phyloP scores from a whole-genome alignment of 129 eudicot genomes.

The Flaveria sonorensis region DNA sequence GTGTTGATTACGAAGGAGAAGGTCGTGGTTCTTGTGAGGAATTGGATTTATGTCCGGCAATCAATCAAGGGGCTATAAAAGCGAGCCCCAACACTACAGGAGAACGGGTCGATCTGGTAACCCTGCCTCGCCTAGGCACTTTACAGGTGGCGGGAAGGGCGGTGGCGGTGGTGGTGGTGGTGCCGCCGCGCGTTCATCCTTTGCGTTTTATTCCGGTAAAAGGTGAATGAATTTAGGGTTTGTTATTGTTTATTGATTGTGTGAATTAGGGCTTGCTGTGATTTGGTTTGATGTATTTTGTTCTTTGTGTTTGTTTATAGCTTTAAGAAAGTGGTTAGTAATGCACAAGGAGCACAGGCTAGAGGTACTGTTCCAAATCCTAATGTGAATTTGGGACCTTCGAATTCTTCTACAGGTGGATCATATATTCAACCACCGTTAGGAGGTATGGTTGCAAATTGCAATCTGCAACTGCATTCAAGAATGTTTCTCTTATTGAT shows the following conservation, averaged over 20 bases:
- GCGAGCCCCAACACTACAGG: conserved; percentile 60
- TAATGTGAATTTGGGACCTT: conserved; percentile 31
- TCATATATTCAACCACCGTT: conserved; percentile 27
- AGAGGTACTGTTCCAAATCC: conserved; percentile 30
- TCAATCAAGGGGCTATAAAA: conserved; percentile 65
- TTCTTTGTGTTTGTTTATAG: conserved; percentile 29
- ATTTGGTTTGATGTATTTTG: conserved; percentile 12
- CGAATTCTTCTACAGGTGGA: conserved; percentile 37
- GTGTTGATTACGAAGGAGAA: background rate
- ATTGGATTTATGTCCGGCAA: conserved; percentile 72
- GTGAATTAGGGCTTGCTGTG: conserved; percentile 35
- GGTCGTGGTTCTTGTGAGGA: conserved; percentile 26
- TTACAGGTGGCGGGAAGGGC: conserved; percentile 49
- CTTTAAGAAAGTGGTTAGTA: conserved; percentile 49
- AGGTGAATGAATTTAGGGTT: conserved; percentile 40
- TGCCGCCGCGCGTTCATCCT: conserved; percentile 49
- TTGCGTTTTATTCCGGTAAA: conserved; percentile 31
- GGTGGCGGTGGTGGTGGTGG: conserved; percentile 48
- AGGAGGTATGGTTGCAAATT: conserved; percentile 54
- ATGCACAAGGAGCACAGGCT: conserved; percentile 61
- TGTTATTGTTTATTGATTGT: background rate
- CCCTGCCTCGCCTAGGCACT: conserved; percentile 46
- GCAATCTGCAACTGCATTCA: background rate
- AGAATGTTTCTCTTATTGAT: no score
- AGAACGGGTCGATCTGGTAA: conserved; percentile 54